A percentile compares a stretch with the other conserved stretches of the same genome.
phyloP scores from a whole-genome alignment of 352 stramenopile species.

The Globisporangium perplexum region DNA sequence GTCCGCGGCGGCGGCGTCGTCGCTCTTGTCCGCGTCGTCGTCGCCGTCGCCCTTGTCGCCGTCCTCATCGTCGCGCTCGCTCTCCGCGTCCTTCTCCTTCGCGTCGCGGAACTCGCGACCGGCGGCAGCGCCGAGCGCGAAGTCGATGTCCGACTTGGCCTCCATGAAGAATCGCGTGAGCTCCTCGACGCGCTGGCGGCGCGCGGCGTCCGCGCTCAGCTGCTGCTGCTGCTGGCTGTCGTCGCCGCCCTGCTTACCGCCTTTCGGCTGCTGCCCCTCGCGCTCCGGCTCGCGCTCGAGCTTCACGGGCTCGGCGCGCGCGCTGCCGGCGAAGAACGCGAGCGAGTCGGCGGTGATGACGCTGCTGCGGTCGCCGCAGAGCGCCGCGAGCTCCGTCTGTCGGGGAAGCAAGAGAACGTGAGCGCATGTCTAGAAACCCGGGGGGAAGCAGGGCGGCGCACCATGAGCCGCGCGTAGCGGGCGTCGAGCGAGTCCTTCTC shows the following conservation, averaged over 20 bases:
- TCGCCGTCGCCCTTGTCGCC: slow-evolving; percentile 52
- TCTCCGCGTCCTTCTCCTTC: slow-evolving; percentile 64
- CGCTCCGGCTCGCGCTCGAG: slow-evolving; percentile 60
- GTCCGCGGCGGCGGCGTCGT: slow-evolving; percentile 21
- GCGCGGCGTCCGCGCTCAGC: slow-evolving; percentile 66
- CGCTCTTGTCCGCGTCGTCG: slow-evolving; percentile 49
- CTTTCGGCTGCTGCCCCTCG: slow-evolving; percentile 12
- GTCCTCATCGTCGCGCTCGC: slow-evolving; percentile 59
- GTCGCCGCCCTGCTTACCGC: slow-evolving; percentile 19
- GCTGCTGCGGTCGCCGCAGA: slow-evolving; percentile 71
- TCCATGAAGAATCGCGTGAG: slow-evolving; percentile 89
- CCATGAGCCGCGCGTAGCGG: slow-evolving; percentile 74
- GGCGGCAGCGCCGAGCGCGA: slow-evolving; percentile 67
- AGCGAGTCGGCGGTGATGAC: slow-evolving; percentile 75
- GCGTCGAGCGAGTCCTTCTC: slow-evolving; percentile 67
- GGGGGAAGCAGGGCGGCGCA: slow-evolving; percentile 10
- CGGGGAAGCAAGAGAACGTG: neutral
- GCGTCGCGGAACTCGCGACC: slow-evolving; percentile 59
- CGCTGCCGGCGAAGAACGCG: slow-evolving; percentile 50
- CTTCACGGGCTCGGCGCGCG: slow-evolving; percentile 65
- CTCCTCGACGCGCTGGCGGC: slow-evolving; percentile 79
- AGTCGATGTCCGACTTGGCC: slow-evolving; percentile 87
- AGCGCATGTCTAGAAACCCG: no score
- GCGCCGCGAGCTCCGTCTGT: slow-evolving; percentile 52
- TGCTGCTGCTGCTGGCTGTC: slow-evolving; percentile 37